Percentiles rank a stretch among this genome's conserved stretches.
phyloP scores from a whole-genome alignment of 2,329 filamentous ascomycete species.

The Sporothrix variecibatus region DNA sequence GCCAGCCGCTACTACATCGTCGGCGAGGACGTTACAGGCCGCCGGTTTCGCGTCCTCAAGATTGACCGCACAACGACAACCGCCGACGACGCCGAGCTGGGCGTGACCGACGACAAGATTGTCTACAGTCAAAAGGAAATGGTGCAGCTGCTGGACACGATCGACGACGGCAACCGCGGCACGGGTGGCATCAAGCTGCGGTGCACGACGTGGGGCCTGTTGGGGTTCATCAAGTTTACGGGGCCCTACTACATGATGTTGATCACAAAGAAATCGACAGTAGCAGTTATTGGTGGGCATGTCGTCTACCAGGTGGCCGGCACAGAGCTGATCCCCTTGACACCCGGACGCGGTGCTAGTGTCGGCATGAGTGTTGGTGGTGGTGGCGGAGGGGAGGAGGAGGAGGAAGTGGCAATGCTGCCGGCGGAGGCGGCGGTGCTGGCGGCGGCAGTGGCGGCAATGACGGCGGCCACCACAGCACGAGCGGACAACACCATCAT shows the following conservation, averaged over 20 bases:
- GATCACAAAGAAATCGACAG: slow-evolving; percentile 93
- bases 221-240: slow-evolving; percentile 95
- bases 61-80: slow-evolving; percentile 88
- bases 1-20: slow-evolving; percentile 92
- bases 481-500: background rate
- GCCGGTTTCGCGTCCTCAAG: slow-evolving; percentile 86
- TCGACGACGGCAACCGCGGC: slow-evolving; percentile 90
- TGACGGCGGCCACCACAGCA: slow-evolving; percentile 36
- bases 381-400: slow-evolving; percentile 3
- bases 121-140: slow-evolving; percentile 92
- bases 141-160: slow-evolving; percentile 87
- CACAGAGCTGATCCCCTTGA: slow-evolving; percentile 87
- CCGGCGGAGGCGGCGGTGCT: background rate
- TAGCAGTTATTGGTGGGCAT: slow-evolving; percentile 93
- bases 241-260: slow-evolving; percentile 96
- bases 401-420: background rate
- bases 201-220: slow-evolving; percentile 87
- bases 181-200: slow-evolving; percentile 88
- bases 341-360: slow-evolving; percentile 58
- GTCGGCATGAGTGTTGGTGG: background rate
- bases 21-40: slow-evolving; percentile 86
- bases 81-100: slow-evolving; percentile 75
- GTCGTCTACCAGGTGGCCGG: slow-evolving; percentile 94
- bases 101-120: slow-evolving; percentile 90
- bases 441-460: slow-evolving; percentile 32